These are phyloP conservation scores for Polytrichum commune DNA, from an alignment of 225 moss, liverwort and hornwort genomes.

Conservation along the genomic window DNA sequence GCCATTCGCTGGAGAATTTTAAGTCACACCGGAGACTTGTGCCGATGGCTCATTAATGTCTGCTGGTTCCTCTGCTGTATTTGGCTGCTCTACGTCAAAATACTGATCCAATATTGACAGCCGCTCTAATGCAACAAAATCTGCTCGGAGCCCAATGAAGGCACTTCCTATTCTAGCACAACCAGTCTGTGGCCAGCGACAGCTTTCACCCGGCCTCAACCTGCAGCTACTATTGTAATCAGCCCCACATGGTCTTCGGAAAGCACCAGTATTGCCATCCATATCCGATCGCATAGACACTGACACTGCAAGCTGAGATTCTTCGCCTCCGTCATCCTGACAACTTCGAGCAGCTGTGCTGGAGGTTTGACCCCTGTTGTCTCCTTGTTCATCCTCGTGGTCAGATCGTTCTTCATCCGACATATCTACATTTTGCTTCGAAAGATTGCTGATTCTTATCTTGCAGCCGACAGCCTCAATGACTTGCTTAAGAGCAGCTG, in stretches of 20 bases:
- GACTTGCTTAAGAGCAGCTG: slow-evolving; percentile 76
- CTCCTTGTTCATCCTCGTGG: slow-evolving; percentile 29
- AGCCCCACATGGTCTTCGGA: slow-evolving; percentile 61
- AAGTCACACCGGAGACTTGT: slow-evolving; percentile 43
- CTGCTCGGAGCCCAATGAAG: slow-evolving; percentile 85
- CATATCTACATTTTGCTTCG: slow-evolving; percentile 34
- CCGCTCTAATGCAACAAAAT: slow-evolving; percentile 86
- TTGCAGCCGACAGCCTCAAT: slow-evolving; percentile 93
- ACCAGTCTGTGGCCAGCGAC: slow-evolving; percentile 87
- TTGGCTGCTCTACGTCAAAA: slow-evolving; percentile 62
- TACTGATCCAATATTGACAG: slow-evolving; percentile 90
- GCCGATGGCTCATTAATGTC: slow-evolving; percentile 21
- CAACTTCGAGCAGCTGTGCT: slow-evolving; percentile 22
- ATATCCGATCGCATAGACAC: slow-evolving; percentile 77
- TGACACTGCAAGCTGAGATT: slow-evolving; percentile 80
- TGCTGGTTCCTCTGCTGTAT: slow-evolving; percentile 25
- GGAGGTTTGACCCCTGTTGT: slow-evolving; percentile 27
- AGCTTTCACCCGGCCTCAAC: slow-evolving; percentile 62
- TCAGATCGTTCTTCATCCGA: slow-evolving; percentile 62
- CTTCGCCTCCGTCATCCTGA: slow-evolving; percentile 30
- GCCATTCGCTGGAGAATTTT: not conserved
- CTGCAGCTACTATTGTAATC: slow-evolving; percentile 73
- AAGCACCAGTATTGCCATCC: slow-evolving; percentile 49
- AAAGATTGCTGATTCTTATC: slow-evolving; percentile 74
- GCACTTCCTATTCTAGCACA: slow-evolving; percentile 98